phyloP scores from a whole-genome alignment of 208 protist species.

The Cochliopodium minus region DNA sequence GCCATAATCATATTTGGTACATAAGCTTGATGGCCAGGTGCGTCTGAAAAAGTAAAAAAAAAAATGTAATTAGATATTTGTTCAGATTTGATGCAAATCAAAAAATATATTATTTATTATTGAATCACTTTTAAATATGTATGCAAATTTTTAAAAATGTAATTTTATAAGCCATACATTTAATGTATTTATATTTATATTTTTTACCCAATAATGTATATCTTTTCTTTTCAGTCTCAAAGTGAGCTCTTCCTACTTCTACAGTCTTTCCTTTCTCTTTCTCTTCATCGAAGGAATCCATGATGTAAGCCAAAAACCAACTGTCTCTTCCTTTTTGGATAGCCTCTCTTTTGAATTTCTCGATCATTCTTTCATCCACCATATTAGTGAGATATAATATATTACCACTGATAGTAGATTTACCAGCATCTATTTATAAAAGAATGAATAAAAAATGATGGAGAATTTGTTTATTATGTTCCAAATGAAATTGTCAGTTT shows the following conservation, averaged over 20 bases:
- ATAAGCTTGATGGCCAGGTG: slow-evolving; percentile 94
- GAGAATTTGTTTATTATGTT: too few relatives aligned
- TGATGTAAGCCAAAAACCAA: slow-evolving; percentile 90
- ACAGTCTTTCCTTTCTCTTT: slow-evolving; percentile 92
- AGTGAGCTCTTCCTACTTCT: slow-evolving; percentile 82
- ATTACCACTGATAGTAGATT: slow-evolving; percentile 91
- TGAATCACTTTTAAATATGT: too few relatives aligned
- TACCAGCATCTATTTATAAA: slow-evolving; percentile 97
- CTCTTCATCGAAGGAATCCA: slow-evolving; percentile 95
- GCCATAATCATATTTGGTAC: slow-evolving; percentile 97
- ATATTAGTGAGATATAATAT: slow-evolving; percentile 76
- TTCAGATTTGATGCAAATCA: too few relatives aligned
- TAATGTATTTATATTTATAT: too few relatives aligned
- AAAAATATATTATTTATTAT: too few relatives aligned
- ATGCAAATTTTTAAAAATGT: too few relatives aligned
- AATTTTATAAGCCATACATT: too few relatives aligned
- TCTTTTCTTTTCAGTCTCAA: slow-evolving; percentile 78
- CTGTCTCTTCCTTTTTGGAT: slow-evolving; percentile 80
- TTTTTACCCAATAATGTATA: slow-evolving; percentile 94
- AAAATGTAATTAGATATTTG: too few relatives aligned
- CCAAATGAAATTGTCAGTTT: too few relatives aligned
- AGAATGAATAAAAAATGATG: too few relatives aligned
- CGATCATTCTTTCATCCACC: slow-evolving; percentile 90
- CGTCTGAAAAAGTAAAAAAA: too few relatives aligned
- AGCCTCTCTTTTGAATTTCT: slow-evolving; percentile 91